phyloP scores from a whole-genome alignment of 106 monocot species.

The Dactylorhiza incarnata region DNA sequence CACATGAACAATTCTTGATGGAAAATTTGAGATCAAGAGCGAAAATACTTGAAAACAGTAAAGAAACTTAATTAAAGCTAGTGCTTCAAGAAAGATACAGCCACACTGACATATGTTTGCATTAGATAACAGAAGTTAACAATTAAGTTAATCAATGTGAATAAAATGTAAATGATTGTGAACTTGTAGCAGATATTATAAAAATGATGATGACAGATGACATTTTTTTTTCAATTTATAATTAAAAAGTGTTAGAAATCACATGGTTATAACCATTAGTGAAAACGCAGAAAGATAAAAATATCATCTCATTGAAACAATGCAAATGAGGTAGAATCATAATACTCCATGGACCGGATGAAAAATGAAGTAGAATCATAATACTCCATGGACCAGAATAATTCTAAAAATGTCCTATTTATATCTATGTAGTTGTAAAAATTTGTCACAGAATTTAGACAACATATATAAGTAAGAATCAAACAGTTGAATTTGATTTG shows the following conservation, averaged over 20 bases:
- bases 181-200: neutral
- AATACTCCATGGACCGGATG: neutral
- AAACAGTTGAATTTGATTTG: too few species aligned
- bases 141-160: neutral
- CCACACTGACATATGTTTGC: slow-evolving; percentile 56
- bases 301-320: neutral
- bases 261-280: neutral
- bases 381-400: too few species aligned
- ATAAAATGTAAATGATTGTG: neutral
- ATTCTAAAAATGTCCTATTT: too few species aligned
- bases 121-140: neutral
- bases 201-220: neutral
- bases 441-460: too few species aligned
- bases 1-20: neutral
- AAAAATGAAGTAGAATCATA: too few species aligned
- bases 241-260: neutral
- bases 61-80: slow-evolving; percentile 48
- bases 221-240: neutral
- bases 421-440: too few species aligned
- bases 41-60: slow-evolving; percentile 38
- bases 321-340: neutral
- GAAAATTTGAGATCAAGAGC: slow-evolving; percentile 15
- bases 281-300: neutral
- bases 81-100: slow-evolving; percentile 54
- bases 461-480: too few species aligned